These are phyloP conservation scores for Pyrus pyrifolia DNA, from an alignment of 306 rosid genomes.

Conservation along the genomic window DNA sequence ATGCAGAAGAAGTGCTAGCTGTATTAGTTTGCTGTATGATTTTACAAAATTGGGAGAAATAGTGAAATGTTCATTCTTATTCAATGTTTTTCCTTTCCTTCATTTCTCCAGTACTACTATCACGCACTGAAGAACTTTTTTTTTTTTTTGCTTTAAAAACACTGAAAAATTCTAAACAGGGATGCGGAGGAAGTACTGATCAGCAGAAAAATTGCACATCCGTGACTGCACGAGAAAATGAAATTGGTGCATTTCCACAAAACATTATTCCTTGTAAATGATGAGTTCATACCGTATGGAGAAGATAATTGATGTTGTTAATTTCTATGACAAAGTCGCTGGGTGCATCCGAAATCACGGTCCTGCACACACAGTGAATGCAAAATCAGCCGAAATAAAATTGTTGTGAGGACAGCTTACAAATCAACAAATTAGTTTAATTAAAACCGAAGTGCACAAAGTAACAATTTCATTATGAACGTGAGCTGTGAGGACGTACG, in stretches of 20 bases:
- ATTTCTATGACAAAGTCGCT: conserved; percentile 59
- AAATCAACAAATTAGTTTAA: background rate
- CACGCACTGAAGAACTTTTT: background rate
- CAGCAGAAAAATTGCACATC: background rate
- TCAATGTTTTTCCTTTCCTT: background rate
- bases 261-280: background rate
- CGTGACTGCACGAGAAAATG: background rate
- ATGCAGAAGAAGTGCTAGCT: background rate
- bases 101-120: too few species aligned
- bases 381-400: background rate
- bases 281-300: conserved; percentile 64
- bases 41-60: background rate
- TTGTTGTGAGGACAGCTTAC: background rate
- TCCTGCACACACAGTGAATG: conserved; percentile 39
- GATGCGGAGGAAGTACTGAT: background rate
- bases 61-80: background rate
- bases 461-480: background rate
- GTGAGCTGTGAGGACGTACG: background rate
- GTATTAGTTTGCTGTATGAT: background rate
- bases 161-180: background rate
- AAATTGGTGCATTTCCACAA: background rate
- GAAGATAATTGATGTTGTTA: conserved; percentile 51
- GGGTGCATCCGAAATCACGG: conserved; percentile 57
- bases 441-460: background rate
- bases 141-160: background rate